These are phyloP conservation scores for Gonium pectorale DNA, from an alignment of 139 green algal species.

Conservation along the genomic window DNA sequence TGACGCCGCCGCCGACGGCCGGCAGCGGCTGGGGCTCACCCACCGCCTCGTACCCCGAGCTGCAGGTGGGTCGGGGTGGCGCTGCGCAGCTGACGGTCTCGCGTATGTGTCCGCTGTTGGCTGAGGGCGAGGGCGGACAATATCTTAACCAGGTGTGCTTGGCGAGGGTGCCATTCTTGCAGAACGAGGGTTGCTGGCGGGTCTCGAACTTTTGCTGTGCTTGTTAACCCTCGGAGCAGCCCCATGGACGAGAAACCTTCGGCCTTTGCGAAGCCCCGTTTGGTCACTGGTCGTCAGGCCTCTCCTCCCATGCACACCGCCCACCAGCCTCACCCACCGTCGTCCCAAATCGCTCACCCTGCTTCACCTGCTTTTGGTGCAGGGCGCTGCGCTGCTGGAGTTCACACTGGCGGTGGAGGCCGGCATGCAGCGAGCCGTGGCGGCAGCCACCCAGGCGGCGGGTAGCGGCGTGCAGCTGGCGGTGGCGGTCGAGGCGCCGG, in stretches of 20 bases:
- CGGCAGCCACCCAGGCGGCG: neutral
- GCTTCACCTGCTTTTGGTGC: neutral
- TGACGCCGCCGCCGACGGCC: constrained; percentile 11
- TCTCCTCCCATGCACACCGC: too few species aligned
- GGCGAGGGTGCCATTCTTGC: too few species aligned
- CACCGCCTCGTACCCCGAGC: constrained; percentile 22
- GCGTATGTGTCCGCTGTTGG: neutral
- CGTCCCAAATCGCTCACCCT: too few species aligned
- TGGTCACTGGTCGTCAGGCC: too few species aligned
- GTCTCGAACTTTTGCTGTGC: too few species aligned
- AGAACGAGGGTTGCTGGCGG: too few species aligned
- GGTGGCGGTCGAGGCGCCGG: neutral
- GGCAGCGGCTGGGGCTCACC: neutral
- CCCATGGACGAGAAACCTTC: too few species aligned
- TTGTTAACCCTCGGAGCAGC: too few species aligned
- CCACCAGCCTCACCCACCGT: too few species aligned
- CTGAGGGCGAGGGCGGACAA: too few species aligned
- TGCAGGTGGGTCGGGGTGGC: constrained; percentile 14
- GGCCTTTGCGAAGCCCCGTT: too few species aligned
- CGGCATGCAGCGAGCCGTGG: neutral
- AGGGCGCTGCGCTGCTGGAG: constrained; percentile 35
- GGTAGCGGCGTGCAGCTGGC: neutral
- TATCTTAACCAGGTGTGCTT: too few species aligned
- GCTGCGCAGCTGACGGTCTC: neutral
- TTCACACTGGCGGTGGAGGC: constrained; percentile 1